Evolutionary conservation across 2,329 filamentous ascomycete genomes (phyloP).

Genomic region (Cladophialophora immunda): DNA sequence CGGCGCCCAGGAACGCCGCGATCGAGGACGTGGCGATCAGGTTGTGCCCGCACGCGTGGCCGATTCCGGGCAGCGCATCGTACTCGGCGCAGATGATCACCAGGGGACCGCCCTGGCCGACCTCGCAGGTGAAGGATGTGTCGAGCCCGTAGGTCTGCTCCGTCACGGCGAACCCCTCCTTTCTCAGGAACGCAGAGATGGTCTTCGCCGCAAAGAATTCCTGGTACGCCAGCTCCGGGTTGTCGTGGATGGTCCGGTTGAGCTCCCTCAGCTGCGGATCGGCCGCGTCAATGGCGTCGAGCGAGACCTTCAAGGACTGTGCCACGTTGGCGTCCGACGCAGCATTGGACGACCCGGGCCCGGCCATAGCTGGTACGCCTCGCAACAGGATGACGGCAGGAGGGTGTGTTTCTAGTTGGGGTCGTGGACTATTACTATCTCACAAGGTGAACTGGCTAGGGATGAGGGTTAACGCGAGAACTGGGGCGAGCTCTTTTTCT

Average conservation of each 20-base stretch:
- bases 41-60: conserved; percentile 54
- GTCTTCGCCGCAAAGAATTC: conserved; percentile 55
- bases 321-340: not conserved
- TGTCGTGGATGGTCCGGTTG: conserved; percentile 48
- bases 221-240: conserved; percentile 63
- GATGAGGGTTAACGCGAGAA: not conserved
- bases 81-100: conserved; percentile 54
- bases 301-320: not conserved
- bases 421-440: not conserved
- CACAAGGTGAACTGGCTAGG: not conserved
- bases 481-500: not conserved
- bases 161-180: conserved; percentile 46
- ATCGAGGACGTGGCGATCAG: conserved; percentile 51
- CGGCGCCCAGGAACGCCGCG: conserved; percentile 48
- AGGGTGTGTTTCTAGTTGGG: not conserved
- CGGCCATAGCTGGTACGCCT: not conserved
- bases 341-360: not conserved
- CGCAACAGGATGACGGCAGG: not conserved
- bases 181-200: conserved; percentile 17
- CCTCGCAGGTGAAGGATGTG: conserved; percentile 60
- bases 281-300: conserved; percentile 7
- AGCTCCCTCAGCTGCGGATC: conserved; percentile 6
- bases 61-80: conserved; percentile 50
- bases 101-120: conserved; percentile 50
- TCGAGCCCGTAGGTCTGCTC: conserved; percentile 60